Percentiles rank a stretch among this genome's conserved stretches.
Evolutionary conservation across 495 filamentous ascomycete genomes (phyloP).

Genomic region (Paragyromitra xinjiangensis): DNA sequence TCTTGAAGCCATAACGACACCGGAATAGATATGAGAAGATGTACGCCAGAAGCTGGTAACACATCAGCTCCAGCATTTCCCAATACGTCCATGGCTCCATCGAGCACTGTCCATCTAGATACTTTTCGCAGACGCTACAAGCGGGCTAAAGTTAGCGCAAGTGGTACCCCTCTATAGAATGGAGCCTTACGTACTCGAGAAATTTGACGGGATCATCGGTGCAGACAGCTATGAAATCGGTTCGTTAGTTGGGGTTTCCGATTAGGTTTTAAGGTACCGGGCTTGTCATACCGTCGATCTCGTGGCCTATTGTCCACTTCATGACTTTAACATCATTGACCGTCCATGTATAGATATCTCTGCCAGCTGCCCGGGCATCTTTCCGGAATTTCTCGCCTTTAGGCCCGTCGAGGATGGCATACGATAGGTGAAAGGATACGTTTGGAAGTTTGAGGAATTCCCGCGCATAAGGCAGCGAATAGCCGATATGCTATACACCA

Average conservation of each 20-base stretch:
- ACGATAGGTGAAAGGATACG: slow-evolving; percentile 78
- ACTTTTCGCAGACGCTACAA: slow-evolving; percentile 38
- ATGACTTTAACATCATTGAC: slow-evolving; percentile 79
- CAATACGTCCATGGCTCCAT: slow-evolving; percentile 19
- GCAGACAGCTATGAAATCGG: slow-evolving; percentile 44
- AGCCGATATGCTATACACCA: slow-evolving; percentile 69
- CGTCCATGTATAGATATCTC: slow-evolving; percentile 80
- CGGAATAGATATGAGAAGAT: slow-evolving; percentile 42
- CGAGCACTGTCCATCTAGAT: slow-evolving; percentile 23
- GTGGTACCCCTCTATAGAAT: background rate
- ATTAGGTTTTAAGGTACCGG: background rate
- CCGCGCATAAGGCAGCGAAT: slow-evolving; percentile 72
- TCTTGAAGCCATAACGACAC: slow-evolving; percentile 40
- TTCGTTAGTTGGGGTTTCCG: slow-evolving; percentile 16
- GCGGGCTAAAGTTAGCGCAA: slow-evolving; percentile 10
- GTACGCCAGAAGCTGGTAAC: slow-evolving; percentile 32
- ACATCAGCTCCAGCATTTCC: slow-evolving; percentile 26
- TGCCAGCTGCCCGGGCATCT: slow-evolving; percentile 64
- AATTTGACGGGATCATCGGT: slow-evolving; percentile 67
- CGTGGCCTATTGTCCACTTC: slow-evolving; percentile 66
- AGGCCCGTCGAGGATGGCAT: slow-evolving; percentile 71
- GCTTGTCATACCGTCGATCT: slow-evolving; percentile 64
- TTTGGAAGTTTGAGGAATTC: slow-evolving; percentile 70
- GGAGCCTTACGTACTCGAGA: slow-evolving; percentile 57
- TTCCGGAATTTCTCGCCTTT: slow-evolving; percentile 70